Percentiles rank a stretch among this genome's conserved stretches.
phyloP scores from a whole-genome alignment of 2,329 filamentous ascomycete genomes.

The Exophiala calicioides region DNA sequence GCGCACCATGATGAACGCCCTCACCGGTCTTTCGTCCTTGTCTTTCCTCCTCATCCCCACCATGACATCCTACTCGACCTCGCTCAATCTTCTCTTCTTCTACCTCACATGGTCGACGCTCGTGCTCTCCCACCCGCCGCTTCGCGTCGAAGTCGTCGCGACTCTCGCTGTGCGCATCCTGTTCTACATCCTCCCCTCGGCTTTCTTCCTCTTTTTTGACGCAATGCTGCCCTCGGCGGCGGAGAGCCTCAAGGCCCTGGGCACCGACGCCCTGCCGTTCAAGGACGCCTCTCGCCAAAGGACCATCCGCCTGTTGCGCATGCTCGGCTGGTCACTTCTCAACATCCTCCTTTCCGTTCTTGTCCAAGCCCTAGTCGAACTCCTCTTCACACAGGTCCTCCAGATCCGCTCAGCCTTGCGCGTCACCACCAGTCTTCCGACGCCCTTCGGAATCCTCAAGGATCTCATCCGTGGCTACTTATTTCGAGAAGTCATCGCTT shows the following conservation, averaged over 20 bases:
- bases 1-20: constrained; percentile 56
- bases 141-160: constrained; percentile 73
- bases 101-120: constrained; percentile 88
- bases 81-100: constrained; percentile 83
- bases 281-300: constrained; percentile 43
- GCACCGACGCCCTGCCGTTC: constrained; percentile 51
- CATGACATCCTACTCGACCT: constrained; percentile 71
- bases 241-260: constrained; percentile 68
- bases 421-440: constrained; percentile 60
- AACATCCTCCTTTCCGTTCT: constrained; percentile 58
- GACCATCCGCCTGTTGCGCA: constrained; percentile 40
- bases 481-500: constrained; percentile 66
- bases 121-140: constrained; percentile 71
- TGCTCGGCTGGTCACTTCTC: constrained; percentile 55
- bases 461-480: constrained; percentile 56
- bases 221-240: constrained; percentile 67
- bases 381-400: constrained; percentile 55
- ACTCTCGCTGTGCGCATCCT: constrained; percentile 66
- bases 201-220: constrained; percentile 74
- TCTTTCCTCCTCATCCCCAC: constrained; percentile 66
- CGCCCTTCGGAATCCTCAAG: constrained; percentile 62
- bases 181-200: constrained; percentile 72
- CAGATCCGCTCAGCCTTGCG: constrained; percentile 57
- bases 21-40: constrained; percentile 71
- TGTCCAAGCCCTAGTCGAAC: constrained; percentile 59